These are phyloP conservation scores for Geotrichum citri-aurantii DNA, from an alignment of 1,139 yeast genomes.

Conservation along the genomic window DNA sequence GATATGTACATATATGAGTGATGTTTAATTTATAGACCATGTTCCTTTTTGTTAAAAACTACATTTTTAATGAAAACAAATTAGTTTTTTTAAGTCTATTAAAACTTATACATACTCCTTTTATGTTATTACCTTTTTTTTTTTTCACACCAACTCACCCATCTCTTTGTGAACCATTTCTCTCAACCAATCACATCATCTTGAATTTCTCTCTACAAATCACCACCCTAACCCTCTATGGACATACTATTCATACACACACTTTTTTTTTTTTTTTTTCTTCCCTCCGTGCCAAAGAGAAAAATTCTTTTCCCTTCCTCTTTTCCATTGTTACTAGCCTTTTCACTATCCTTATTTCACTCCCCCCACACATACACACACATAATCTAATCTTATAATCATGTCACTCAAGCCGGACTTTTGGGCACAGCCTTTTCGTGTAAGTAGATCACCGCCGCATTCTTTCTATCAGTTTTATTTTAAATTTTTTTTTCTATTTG, in stretches of 20 bases:
- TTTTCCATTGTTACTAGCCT: not conserved
- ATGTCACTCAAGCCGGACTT: conserved; percentile 11
- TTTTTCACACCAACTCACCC: no score
- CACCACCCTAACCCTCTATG: conserved; percentile 1
- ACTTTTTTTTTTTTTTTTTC: not conserved
- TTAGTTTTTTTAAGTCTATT: no score
- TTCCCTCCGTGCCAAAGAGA: not conserved
- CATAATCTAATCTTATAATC: not conserved
- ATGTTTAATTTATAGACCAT: no score
- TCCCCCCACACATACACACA: not conserved
- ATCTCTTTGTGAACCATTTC: no score
- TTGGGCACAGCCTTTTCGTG: conserved; percentile 19
- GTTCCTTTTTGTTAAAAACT: no score
- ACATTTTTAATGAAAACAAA: no score
- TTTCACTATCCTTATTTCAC: not conserved
- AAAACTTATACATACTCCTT: no score
- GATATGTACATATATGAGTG: no score
- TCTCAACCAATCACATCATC: not conserved
- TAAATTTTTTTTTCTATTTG: not conserved
- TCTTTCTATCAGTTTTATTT: no score
- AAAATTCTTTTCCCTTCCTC: not conserved
- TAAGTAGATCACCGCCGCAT: no score
- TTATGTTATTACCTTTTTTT: not conserved
- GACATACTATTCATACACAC: not conserved
- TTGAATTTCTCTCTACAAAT: not conserved